These are phyloP conservation scores for Pichia scutulata DNA, from an alignment of 805 yeast species.

Conservation along the genomic window DNA sequence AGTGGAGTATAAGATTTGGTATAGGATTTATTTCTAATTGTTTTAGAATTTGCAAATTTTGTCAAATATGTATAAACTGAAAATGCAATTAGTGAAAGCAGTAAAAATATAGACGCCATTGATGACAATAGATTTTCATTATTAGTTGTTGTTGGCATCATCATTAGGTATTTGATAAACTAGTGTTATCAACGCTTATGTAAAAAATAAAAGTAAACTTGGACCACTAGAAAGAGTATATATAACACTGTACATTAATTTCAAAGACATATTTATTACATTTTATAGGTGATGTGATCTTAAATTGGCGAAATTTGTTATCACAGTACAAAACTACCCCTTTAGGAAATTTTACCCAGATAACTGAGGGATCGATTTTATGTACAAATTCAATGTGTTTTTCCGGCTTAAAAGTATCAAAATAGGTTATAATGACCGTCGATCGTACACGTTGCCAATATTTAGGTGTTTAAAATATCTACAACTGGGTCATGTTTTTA, in stretches of 20 bases:
- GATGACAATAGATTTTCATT: not conserved
- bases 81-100: not conserved
- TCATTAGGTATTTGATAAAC: not conserved
- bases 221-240: not conserved
- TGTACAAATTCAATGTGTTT: not conserved
- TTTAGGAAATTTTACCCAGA: constrained; percentile 5
- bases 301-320: not conserved
- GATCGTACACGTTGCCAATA: not conserved
- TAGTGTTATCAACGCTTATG: not conserved
- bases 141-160: constrained; percentile 4
- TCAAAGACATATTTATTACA: not conserved
- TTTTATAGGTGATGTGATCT: not conserved
- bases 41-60: not conserved
- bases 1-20: constrained; percentile 23
- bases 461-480: too few relatives aligned
- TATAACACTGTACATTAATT: not conserved
- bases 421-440: not conserved
- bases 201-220: too few relatives aligned
- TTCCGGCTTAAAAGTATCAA: not conserved
- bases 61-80: not conserved
- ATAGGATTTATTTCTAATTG: constrained; percentile 5
- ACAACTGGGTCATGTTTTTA: too few relatives aligned
- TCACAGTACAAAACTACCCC: constrained; percentile 9
- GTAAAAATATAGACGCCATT: not conserved
- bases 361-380: not conserved